Percentiles rank a stretch among this genome's conserved stretches.
Evolutionary conservation across 2,329 filamentous ascomycete species (phyloP).

Genomic region (Neophaeococcomyces aloes): DNA sequence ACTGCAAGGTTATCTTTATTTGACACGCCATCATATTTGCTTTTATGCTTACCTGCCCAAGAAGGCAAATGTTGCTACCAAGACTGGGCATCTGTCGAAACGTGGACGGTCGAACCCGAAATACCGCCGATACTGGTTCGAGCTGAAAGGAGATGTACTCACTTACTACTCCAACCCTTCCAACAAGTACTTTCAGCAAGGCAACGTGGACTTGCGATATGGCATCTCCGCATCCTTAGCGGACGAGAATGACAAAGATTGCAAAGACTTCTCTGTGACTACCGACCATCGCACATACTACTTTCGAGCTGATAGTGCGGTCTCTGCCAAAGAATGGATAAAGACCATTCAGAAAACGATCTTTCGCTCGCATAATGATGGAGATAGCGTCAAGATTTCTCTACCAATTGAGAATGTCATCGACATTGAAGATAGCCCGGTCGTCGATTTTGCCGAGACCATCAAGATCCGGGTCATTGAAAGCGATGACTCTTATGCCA

Average conservation of each 20-base stretch:
- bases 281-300: conserved; percentile 76
- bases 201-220: conserved; percentile 84
- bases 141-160: conserved; percentile 80
- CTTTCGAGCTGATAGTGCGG: conserved; percentile 76
- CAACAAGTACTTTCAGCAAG: conserved; percentile 81
- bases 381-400: conserved; percentile 92
- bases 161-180: conserved; percentile 78
- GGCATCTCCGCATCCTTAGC: conserved; percentile 73
- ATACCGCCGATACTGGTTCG: conserved; percentile 88
- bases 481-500: conserved; percentile 85
- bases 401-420: conserved; percentile 80
- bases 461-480: conserved; percentile 89
- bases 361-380: conserved; percentile 89
- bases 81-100: conserved; percentile 82
- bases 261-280: conserved; percentile 64
- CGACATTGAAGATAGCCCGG: conserved; percentile 82
- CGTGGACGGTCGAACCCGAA: conserved; percentile 78
- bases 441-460: conserved; percentile 85
- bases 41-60: conserved; percentile 97
- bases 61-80: conserved; percentile 67
- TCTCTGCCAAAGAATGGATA: conserved; percentile 93
- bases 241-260: conserved; percentile 63
- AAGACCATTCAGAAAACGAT: conserved; percentile 89
- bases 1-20: conserved; percentile 90
- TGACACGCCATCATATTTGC: conserved; percentile 84